These are phyloP conservation scores for Hypericum perforatum DNA, from an alignment of 345 rosid species.

Conservation along the genomic window DNA sequence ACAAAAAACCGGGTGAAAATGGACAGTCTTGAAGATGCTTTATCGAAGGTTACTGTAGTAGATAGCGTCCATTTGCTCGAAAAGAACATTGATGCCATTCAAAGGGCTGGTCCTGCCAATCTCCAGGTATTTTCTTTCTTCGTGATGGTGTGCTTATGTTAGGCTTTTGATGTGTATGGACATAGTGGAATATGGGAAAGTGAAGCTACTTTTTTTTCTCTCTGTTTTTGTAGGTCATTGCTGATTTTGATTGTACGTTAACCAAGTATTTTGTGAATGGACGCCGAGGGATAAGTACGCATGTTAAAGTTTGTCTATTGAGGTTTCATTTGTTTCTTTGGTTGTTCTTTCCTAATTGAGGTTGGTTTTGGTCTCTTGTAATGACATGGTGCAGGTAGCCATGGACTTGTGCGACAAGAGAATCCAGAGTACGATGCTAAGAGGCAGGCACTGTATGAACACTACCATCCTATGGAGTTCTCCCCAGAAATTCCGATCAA, in stretches of 20 bases:
- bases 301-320: not conserved
- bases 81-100: too few species aligned
- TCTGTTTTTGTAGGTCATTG: conserved; percentile 39
- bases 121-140: too few species aligned
- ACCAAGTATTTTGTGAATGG: conserved; percentile 60
- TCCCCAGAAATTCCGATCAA: conserved; percentile 55
- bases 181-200: too few species aligned
- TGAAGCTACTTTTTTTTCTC: not conserved
- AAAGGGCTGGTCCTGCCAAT: too few species aligned
- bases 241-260: conserved; percentile 81
- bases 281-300: conserved; percentile 55
- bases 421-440: conserved; percentile 60
- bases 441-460: conserved; percentile 52
- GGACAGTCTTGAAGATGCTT: too few species aligned
- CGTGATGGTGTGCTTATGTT: too few species aligned
- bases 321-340: not conserved
- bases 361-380: conserved; percentile 8
- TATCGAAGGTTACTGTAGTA: too few species aligned
- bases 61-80: too few species aligned
- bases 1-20: too few species aligned
- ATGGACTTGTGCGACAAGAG: conserved; percentile 75
- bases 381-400: conserved; percentile 43
- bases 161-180: too few species aligned
- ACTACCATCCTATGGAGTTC: conserved; percentile 74
- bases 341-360: not conserved